Evolutionary conservation across 257 asterid genomes (phyloP), one percentile per base, ranked within the genome.

Genomic region (Nicotiana tabacum): DNA sequence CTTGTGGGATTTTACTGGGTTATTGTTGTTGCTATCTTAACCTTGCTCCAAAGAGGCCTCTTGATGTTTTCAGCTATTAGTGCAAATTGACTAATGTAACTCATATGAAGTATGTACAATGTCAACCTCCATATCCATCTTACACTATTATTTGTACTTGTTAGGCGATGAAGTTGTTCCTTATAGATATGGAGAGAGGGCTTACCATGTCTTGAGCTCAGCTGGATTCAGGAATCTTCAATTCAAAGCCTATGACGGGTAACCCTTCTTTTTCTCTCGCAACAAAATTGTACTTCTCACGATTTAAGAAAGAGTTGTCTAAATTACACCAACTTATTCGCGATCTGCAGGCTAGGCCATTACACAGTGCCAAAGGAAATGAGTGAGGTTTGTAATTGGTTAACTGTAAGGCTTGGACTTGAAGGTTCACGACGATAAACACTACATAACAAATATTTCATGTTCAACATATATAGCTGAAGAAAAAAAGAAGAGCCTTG

Each of bases 311-410:
- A 48, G 62, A 27, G 10, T 24, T 46, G 70, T 62, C 16, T 48
- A 60, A 43, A 57, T 48, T 57, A 35, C 2, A 7, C 37, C 7
- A 64, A 7, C 58, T 48, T 56, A 62, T 80, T 82, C 30, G 27
- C 30, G 27, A 13, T 67, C 51, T 85, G 83, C 83, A 95, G 98
- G 94, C 90, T 93, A 77, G 98, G 98, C 61, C 98, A 95, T 86
- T 93, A 92, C 81, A 95, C 96, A 0, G 93, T 92, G 90, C 98
- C 98, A 24, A 89, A 85, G 84, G 98, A 93, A 91, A 93, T 95
- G 98, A 94, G 92, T 2, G 98, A 95, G 60, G 94, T 95, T 11
- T 91, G 98, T 88, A 84, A 87, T 70, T 95, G 98, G 98, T 85
- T 95, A 61, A 90, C 81, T 70, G 82, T 90, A 10, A 87, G 92